phyloP scores from a whole-genome alignment of 441 rosid species.

The Flueggea neowawraea region DNA sequence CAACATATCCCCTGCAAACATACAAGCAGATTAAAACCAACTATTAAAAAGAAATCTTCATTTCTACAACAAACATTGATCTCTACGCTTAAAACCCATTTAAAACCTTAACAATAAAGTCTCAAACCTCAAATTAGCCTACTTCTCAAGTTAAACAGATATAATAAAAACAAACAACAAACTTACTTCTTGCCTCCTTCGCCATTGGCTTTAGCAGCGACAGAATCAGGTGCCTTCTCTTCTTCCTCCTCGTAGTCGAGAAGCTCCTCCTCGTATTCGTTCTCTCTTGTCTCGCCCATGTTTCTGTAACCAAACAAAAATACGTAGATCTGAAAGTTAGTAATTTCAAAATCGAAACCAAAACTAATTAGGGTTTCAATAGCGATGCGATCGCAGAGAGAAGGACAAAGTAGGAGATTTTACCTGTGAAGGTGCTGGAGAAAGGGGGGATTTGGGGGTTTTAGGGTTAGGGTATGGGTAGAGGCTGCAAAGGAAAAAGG shows the following conservation, averaged over 20 bases:
- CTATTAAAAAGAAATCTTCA: neutral
- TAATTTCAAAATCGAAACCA: too few species aligned
- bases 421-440: slow-evolving; percentile 22
- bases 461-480: slow-evolving; percentile 30
- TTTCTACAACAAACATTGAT: too few species aligned
- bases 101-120: too few species aligned
- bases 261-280: slow-evolving; percentile 99
- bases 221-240: slow-evolving; percentile 77
- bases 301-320: slow-evolving; percentile 5
- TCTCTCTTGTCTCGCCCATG: slow-evolving; percentile 95
- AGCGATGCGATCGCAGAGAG: neutral
- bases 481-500: slow-evolving; percentile 41
- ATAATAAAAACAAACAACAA: neutral
- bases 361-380: too few species aligned
- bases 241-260: slow-evolving; percentile 98
- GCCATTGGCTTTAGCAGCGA: slow-evolving; percentile 74
- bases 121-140: too few species aligned
- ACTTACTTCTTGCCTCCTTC: slow-evolving; percentile 89
- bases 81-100: too few species aligned
- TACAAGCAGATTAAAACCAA: neutral
- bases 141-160: neutral
- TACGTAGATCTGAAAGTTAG: slow-evolving; percentile 12
- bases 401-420: neutral
- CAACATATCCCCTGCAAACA: slow-evolving; percentile 63
- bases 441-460: slow-evolving; percentile 3